Evolutionary conservation across 2,329 filamentous ascomycete genomes (phyloP).

Genomic region (Knoxdaviesia capensis): DNA sequence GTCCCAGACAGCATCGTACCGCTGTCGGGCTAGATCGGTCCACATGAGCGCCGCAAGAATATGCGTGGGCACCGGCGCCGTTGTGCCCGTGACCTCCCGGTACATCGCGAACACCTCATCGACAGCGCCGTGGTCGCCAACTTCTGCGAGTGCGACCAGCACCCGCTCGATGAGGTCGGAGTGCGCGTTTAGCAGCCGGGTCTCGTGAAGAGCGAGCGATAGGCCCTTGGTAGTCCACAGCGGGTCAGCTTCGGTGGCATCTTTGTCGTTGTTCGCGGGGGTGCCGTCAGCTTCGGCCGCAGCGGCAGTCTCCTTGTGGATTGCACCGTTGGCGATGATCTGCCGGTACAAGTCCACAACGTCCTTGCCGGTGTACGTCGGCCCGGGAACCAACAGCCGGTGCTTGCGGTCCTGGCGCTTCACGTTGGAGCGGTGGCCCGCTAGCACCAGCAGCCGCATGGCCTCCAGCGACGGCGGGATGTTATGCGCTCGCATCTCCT

Average conservation of each 20-base stretch:
- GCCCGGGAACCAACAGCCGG: conserved; percentile 8
- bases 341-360: conserved; percentile 12
- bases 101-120: conserved; percentile 36
- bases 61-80: conserved; percentile 18
- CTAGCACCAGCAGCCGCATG: conserved; percentile 2
- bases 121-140: conserved; percentile 29
- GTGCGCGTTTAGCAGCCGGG: too few relatives aligned
- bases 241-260: too few relatives aligned
- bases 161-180: conserved; percentile 9
- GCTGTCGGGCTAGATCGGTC: conserved; percentile 34
- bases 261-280: too few relatives aligned
- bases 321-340: conserved; percentile 2
- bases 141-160: conserved; percentile 14
- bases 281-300: too few relatives aligned
- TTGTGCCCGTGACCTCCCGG: conserved; percentile 8
- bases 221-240: too few relatives aligned
- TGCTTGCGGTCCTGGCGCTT: conserved; percentile 21
- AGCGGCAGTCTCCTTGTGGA: too few relatives aligned
- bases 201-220: too few relatives aligned
- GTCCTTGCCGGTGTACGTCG: conserved; percentile 10
- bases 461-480: conserved; percentile 21
- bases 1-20: conserved; percentile 38
- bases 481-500: conserved; percentile 20
- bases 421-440: conserved; percentile 7
- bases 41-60: conserved; percentile 50